phyloP scores from a whole-genome alignment of 768 basidiomycete species.

The Neoboletus brunneissimus region DNA sequence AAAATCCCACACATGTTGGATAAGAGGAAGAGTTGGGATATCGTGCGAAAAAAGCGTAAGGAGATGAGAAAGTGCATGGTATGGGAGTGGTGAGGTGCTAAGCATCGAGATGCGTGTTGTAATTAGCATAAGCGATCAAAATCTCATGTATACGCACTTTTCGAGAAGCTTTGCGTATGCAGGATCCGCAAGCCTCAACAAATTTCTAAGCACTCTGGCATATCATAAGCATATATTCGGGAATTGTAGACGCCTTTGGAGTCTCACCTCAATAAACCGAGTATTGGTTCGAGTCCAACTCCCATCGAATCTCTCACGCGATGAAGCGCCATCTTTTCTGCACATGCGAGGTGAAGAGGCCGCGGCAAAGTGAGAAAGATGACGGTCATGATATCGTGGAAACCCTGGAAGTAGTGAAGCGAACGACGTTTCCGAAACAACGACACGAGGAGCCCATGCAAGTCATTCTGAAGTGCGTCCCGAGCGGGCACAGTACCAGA shows the following conservation, averaged over 20 bases:
- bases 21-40: slow-evolving; percentile 81
- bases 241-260: neutral
- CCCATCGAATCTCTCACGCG: slow-evolving; percentile 86
- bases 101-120: slow-evolving; percentile 1
- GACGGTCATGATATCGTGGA: slow-evolving; percentile 90
- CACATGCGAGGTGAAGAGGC: slow-evolving; percentile 56
- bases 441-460: slow-evolving; percentile 71
- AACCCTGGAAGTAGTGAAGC: slow-evolving; percentile 87
- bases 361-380: slow-evolving; percentile 70
- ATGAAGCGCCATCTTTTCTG: slow-evolving; percentile 33
- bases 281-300: slow-evolving; percentile 73
- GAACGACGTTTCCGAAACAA: slow-evolving; percentile 71
- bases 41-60: slow-evolving; percentile 93
- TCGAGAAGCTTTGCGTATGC: slow-evolving; percentile 67
- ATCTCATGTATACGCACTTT: slow-evolving; percentile 40
- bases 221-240: neutral
- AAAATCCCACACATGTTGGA: slow-evolving; percentile 92
- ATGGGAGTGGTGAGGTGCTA: slow-evolving; percentile 78
- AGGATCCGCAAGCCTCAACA: slow-evolving; percentile 70
- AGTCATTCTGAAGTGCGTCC: slow-evolving; percentile 57
- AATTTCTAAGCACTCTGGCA: slow-evolving; percentile 65
- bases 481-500: slow-evolving; percentile 23
- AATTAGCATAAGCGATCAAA: neutral
- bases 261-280: slow-evolving; percentile 69
- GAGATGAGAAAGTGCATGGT: slow-evolving; percentile 86